Base-by-base conservation (phyloP, 306 rosid genomes). In the Lathyrus tuberosus region DNA sequence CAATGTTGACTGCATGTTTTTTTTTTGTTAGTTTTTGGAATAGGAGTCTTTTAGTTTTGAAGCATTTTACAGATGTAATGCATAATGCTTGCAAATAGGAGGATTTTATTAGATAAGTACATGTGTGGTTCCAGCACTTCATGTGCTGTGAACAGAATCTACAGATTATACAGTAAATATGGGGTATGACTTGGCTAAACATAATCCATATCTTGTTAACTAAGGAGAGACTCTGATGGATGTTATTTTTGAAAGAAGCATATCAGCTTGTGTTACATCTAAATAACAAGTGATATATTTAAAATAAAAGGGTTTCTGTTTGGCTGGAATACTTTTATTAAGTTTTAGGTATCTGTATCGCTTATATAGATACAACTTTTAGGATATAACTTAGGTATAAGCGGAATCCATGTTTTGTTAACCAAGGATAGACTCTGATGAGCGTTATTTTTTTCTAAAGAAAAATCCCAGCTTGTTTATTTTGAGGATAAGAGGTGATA, bases 101-200 rank as follows among this genome's bases (percentile, higher is more conserved):
- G 37, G 24, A 46, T 70, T 70, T 77, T 30, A 62, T 14, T 62
- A 30, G n/a, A 54, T 77, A 49, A 46, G 60, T 63, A 35, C 57
- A 28, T 60, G 74, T 12, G 18, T 40, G 57, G 35, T 60, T 76
- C 65, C 40, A 26, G 42, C 67, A 31, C 51, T 22, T 52, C 16
- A 28, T 74, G 80, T 42, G 12, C 66, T 69, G 76, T 41, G 60
- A 76, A 62, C 60, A 62, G 59, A 53, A 62, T 8, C 56, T 77
- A 62, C 38, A 26, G n/a, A 70, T 35, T 41, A 38, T 51, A 49
- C 12, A 48, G 74, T 63, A 62, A 30, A 33, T 77, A 14, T 77
- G 67, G 43, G 54, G 24, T 56, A 54, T 46, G 73, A 10, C 28
- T 64, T 33, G 17, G 38, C 62, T 56, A 13, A 56, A 14, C 9